Evolutionary conservation across 1,284 basidiomycete species (phyloP).

Genomic region (Prillingera fragicola): DNA sequence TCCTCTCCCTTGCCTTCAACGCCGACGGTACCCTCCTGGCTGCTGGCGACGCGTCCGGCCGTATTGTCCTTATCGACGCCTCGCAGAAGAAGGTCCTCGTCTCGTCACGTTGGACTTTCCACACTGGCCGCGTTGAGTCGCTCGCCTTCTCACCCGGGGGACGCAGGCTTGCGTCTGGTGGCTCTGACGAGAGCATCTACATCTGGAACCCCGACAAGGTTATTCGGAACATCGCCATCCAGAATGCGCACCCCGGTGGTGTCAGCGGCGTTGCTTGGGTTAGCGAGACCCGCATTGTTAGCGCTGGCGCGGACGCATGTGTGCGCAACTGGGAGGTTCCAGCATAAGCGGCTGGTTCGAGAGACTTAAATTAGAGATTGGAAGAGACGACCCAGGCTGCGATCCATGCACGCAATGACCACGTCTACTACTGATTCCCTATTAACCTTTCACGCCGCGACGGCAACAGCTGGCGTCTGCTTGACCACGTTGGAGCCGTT

Average conservation of each 20-base stretch:
- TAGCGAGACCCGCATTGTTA: slow-evolving; percentile 57
- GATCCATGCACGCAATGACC: background rate
- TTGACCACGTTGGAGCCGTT: no score
- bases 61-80: slow-evolving; percentile 54
- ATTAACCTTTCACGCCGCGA: background rate
- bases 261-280: slow-evolving; percentile 77
- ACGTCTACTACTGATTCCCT: background rate
- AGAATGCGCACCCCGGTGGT: slow-evolving; percentile 77
- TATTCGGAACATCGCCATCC: slow-evolving; percentile 72
- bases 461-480: no score
- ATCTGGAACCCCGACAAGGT: slow-evolving; percentile 78
- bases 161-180: slow-evolving; percentile 73
- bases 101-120: slow-evolving; percentile 76
- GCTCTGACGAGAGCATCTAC: slow-evolving; percentile 86
- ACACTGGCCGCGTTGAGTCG: slow-evolving; percentile 73
- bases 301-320: slow-evolving; percentile 77
- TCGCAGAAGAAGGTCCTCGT: slow-evolving; percentile 61
- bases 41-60: slow-evolving; percentile 61
- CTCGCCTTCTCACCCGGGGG: slow-evolving; percentile 72
- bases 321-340: slow-evolving; percentile 60
- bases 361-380: no score
- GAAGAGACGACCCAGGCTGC: no score
- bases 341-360: no score
- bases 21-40: slow-evolving; percentile 69
- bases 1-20: slow-evolving; percentile 76